Percentiles rank a stretch among this genome's conserved stretches.
phyloP scores from a whole-genome alignment of 768 basidiomycete species.

The Porphyrellus cyaneotinctus region DNA sequence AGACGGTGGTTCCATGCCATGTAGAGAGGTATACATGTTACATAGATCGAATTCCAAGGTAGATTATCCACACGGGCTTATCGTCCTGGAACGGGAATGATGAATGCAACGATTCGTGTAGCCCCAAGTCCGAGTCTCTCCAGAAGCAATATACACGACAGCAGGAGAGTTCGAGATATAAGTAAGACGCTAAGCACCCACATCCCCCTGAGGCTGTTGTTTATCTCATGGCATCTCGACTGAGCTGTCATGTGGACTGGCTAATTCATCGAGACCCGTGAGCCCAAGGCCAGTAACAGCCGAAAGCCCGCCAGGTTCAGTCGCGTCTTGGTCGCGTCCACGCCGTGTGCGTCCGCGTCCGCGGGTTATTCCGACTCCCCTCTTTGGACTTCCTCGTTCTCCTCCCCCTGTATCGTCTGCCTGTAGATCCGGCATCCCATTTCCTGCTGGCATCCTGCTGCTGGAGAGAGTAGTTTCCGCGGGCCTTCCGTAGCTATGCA shows the following conservation, averaged over 20 bases:
- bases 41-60: background rate
- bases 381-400: conserved; percentile 2
- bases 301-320: conserved; percentile 18
- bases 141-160: background rate
- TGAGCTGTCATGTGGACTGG: conserved; percentile 1
- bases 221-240: conserved; percentile 18
- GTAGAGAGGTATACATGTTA: no score
- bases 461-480: background rate
- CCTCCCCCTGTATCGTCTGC: background rate
- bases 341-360: conserved; percentile 12
- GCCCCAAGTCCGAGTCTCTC: background rate
- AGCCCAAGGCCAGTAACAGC: conserved; percentile 29
- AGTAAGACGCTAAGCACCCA: background rate
- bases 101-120: background rate
- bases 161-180: background rate
- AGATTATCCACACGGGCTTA: background rate
- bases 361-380: conserved; percentile 3
- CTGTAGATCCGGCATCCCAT: background rate
- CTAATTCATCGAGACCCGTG: conserved; percentile 18
- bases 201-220: background rate
- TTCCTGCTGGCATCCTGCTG: background rate
- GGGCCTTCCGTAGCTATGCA: conserved; percentile 51
- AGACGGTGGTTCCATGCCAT: no score
- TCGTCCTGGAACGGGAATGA: background rate
- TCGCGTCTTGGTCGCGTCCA: background rate